Evolutionary conservation across 371 early-diverging fungal species (phyloP).

Genomic region (Rhizomucor pusillus): DNA sequence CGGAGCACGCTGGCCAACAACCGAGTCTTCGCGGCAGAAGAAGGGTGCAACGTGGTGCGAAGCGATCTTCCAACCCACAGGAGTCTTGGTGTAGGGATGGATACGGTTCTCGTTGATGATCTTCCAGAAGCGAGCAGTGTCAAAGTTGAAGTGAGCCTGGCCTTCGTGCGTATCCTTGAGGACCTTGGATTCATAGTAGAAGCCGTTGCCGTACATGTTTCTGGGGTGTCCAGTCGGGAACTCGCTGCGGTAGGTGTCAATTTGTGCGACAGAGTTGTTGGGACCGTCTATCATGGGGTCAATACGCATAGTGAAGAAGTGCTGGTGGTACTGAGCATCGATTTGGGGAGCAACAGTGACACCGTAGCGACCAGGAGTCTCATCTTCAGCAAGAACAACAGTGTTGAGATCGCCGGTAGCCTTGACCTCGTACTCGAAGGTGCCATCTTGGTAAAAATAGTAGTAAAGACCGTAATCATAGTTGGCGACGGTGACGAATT

Average conservation of each 20-base stretch:
- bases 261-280: constrained; percentile 40
- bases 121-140: constrained; percentile 48
- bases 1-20: constrained; percentile 48
- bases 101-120: constrained; percentile 39
- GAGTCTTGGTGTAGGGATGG: constrained; percentile 43
- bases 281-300: constrained; percentile 55
- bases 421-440: constrained; percentile 56
- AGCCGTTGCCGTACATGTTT: constrained; percentile 46
- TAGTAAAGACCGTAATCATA: constrained; percentile 59
- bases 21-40: constrained; percentile 40
- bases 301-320: constrained; percentile 55
- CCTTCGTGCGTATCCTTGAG: constrained; percentile 41
- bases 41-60: constrained; percentile 35
- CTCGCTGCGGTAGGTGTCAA: constrained; percentile 30
- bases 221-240: constrained; percentile 47
- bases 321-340: constrained; percentile 54
- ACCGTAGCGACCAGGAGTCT: constrained; percentile 45
- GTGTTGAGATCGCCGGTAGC: constrained; percentile 56
- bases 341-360: constrained; percentile 51
- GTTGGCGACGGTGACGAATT: constrained; percentile 57
- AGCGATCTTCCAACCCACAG: constrained; percentile 48
- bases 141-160: constrained; percentile 24
- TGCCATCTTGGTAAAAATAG: constrained; percentile 57
- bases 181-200: constrained; percentile 26
- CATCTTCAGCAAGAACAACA: constrained; percentile 51